Percentiles rank a stretch among this genome's conserved stretches.
phyloP scores from a whole-genome alignment of 2,329 filamentous ascomycete species.

The Fusarium kyushuense region DNA sequence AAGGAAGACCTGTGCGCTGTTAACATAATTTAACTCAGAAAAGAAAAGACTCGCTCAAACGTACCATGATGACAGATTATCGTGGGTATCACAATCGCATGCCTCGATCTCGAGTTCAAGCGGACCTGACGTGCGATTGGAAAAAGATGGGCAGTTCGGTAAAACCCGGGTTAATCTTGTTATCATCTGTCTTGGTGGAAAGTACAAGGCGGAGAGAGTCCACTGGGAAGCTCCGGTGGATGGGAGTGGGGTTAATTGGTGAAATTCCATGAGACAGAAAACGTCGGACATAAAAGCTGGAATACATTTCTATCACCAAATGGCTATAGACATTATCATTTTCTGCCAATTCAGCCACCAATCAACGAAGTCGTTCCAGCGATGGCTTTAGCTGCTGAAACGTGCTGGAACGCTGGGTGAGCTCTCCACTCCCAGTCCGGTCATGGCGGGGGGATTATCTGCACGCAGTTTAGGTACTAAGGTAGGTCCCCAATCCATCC shows the following conservation, averaged over 20 bases:
- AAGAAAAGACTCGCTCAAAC: constrained; percentile 1
- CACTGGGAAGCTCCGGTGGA: constrained; percentile 9
- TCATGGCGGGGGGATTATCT: constrained; percentile 18
- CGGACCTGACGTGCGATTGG: constrained; percentile 22
- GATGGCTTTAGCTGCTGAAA: constrained; percentile 42
- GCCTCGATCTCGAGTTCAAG: constrained; percentile 34
- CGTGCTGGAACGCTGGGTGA: constrained; percentile 41
- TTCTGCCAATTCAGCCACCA: not conserved
- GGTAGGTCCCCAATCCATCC: constrained; percentile 15
- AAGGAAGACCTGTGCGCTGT: constrained; percentile 76
- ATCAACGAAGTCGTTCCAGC: constrained; percentile 14
- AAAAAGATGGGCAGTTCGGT: constrained; percentile 45
- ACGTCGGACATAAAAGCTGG: constrained; percentile 13
- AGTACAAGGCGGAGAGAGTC: not conserved
- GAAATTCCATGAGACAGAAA: not conserved
- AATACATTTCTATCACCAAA: not conserved
- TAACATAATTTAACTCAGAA: not conserved
- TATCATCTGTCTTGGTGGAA: not conserved
- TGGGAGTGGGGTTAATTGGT: constrained; percentile 1
- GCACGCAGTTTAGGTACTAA: constrained; percentile 26
- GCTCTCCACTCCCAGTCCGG: constrained; percentile 33
- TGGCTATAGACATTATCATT: constrained; percentile 7
- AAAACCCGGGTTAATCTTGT: constrained; percentile 48
- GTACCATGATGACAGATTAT: constrained; percentile 44
- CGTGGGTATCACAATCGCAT: constrained; percentile 40